These are phyloP conservation scores for Leccinum cinnamomeum DNA, from an alignment of 1,284 basidiomycete genomes.

Conservation along the genomic window DNA sequence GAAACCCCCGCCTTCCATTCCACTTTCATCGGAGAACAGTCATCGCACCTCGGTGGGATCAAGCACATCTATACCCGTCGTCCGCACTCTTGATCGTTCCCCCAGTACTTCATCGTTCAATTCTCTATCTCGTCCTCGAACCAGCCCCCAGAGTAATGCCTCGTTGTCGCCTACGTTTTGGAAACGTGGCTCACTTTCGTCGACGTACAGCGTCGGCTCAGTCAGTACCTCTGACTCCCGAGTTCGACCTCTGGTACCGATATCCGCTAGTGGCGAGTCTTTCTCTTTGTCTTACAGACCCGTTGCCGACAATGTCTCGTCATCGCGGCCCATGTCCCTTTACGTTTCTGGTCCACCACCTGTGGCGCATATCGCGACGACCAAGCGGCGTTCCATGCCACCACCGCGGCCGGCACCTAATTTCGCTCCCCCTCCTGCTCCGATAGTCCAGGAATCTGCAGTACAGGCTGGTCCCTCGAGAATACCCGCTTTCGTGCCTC, in stretches of 20 bases:
- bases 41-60: conserved; percentile 23
- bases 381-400: conserved; percentile 60
- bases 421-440: conserved; percentile 66
- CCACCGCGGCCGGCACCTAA: conserved; percentile 70
- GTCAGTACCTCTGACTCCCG: conserved; percentile 49
- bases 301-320: conserved; percentile 3
- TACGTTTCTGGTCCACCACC: conserved; percentile 16
- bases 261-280: conserved; percentile 9
- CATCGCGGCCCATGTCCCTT: conserved; percentile 24
- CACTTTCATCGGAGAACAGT: conserved; percentile 25
- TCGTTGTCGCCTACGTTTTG: conserved; percentile 53
- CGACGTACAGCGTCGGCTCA: conserved; percentile 50
- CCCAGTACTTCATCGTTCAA: conserved; percentile 47
- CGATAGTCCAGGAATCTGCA: conserved; percentile 36
- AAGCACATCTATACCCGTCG: conserved; percentile 36
- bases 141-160: conserved; percentile 48
- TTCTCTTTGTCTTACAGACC: conserved; percentile 12
- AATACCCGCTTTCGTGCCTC: conserved; percentile 43
- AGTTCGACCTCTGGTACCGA: conserved; percentile 24
- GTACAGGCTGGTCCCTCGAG: conserved; percentile 31
- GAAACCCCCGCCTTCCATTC: conserved; percentile 56
- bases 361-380: conserved; percentile 26
- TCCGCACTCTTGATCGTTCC: conserved; percentile 38
- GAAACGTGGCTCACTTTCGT: conserved; percentile 59
- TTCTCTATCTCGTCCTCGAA: conserved; percentile 33